A percentile compares a stretch with the other conserved stretches of the same genome.
Conservation (phyloP, 2,329 filamentous ascomycete species). For the Teratosphaeria pseudoeucalypti region DNA sequence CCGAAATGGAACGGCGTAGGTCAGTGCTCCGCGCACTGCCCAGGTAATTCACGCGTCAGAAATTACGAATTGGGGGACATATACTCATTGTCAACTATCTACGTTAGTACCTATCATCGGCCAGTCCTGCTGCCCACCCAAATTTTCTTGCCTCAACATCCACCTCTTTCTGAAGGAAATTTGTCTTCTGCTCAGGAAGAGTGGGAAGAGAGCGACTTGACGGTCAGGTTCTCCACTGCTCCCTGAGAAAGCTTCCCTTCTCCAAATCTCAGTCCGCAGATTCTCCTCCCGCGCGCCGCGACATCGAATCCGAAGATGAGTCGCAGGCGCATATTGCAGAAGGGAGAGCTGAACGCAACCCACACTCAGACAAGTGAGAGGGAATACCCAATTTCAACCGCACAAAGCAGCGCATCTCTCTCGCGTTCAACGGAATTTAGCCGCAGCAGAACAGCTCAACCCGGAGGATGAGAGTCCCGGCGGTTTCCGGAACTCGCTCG, state of each 20-base stretch:
- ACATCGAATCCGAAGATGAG: slow-evolving; percentile 11
- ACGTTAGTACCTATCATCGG: background rate
- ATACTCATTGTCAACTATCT: background rate
- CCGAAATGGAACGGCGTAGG: background rate
- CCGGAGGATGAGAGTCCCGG: background rate
- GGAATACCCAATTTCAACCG: slow-evolving; percentile 24
- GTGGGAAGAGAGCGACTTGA: background rate
- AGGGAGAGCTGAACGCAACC: slow-evolving; percentile 12
- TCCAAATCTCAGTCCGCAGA: slow-evolving; percentile 1
- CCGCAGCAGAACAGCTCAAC: background rate
- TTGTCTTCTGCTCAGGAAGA: background rate
- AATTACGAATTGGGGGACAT: background rate
- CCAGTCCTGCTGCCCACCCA: background rate
- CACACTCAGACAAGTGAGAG: slow-evolving; percentile 22
- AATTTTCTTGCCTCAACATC: slow-evolving; percentile 2
- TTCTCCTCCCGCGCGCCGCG: slow-evolving; percentile 1
- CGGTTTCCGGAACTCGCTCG: slow-evolving; percentile 7
- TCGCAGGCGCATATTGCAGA: slow-evolving; percentile 1
- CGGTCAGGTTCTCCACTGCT: slow-evolving; percentile 1
- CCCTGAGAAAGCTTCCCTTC: background rate
- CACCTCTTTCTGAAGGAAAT: background rate
- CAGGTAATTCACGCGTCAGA: background rate
- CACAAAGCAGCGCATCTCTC: slow-evolving; percentile 20
- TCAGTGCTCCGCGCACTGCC: no score
- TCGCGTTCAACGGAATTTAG: slow-evolving; percentile 6